These are phyloP conservation scores for Ehretia macrophylla DNA, from an alignment of 257 asterid genomes.

Conservation along the genomic window DNA sequence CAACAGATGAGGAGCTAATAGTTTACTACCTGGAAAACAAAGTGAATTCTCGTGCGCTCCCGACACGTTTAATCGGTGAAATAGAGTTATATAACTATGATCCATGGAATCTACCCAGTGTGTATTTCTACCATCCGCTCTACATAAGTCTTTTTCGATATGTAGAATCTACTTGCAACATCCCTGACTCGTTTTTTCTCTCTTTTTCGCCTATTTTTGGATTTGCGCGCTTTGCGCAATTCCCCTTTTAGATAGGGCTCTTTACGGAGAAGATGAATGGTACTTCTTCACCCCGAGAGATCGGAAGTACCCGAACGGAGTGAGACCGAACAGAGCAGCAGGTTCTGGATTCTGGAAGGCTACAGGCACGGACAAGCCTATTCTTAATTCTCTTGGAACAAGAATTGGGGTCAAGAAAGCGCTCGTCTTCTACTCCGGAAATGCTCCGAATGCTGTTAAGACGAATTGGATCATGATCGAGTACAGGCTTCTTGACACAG, in stretches of 20 bases:
- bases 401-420: conserved; percentile 54
- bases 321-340: conserved; percentile 54
- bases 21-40: conserved; percentile 44
- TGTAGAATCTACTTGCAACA: background rate
- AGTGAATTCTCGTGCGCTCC: conserved; percentile 43
- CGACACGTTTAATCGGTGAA: conserved; percentile 45
- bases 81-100: conserved; percentile 49
- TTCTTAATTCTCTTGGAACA: conserved; percentile 35
- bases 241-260: conserved; percentile 31
- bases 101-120: conserved; percentile 73
- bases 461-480: conserved; percentile 67
- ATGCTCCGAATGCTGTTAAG: conserved; percentile 44
- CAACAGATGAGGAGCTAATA: conserved; percentile 63
- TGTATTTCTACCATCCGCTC: conserved; percentile 11
- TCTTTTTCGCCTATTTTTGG: background rate
- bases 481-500: conserved; percentile 44
- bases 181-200: background rate
- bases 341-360: conserved; percentile 71
- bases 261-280: conserved; percentile 56
- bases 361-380: conserved; percentile 52
- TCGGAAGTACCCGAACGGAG: conserved; percentile 61
- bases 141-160: background rate
- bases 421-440: conserved; percentile 57
- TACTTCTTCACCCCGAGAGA: conserved; percentile 67
- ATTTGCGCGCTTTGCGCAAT: background rate